A percentile compares a stretch with the other conserved stretches of the same genome.
phyloP scores from a whole-genome alignment of 2,329 filamentous ascomycete species.

The Diplodia corticola region DNA sequence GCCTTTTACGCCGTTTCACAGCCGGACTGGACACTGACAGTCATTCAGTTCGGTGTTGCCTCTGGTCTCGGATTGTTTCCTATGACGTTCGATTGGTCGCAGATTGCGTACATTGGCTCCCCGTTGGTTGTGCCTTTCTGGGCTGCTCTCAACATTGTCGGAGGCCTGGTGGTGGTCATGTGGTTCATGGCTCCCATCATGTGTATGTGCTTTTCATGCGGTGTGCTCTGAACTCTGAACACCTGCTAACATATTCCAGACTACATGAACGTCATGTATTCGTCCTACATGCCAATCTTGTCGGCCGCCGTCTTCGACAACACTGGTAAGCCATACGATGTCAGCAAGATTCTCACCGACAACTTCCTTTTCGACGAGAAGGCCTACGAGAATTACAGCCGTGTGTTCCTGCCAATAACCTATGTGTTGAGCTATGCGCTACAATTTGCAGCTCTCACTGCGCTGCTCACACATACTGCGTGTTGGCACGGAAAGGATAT shows the following conservation, averaged over 20 bases:
- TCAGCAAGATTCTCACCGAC: constrained; percentile 73
- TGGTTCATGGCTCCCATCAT: constrained; percentile 79
- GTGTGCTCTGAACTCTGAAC: constrained; percentile 25
- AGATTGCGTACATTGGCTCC: constrained; percentile 84
- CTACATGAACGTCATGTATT: constrained; percentile 76
- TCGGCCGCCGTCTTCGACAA: constrained; percentile 87
- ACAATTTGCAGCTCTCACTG: constrained; percentile 79
- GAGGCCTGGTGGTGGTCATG: constrained; percentile 78
- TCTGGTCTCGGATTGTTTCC: constrained; percentile 83
- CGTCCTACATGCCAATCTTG: constrained; percentile 82
- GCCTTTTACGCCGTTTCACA: constrained; percentile 24
- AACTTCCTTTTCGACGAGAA: constrained; percentile 76
- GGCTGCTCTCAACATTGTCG: constrained; percentile 82
- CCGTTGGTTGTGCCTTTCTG: constrained; percentile 82
- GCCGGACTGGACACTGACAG: not conserved
- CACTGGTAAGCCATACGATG: constrained; percentile 75
- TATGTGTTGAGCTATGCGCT: constrained; percentile 85
- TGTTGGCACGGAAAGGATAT: constrained; percentile 87
- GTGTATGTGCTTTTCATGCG: constrained; percentile 45
- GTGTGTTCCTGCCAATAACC: constrained; percentile 82
- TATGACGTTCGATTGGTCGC: constrained; percentile 88
- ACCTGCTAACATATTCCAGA: constrained; percentile 42
- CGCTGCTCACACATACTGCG: constrained; percentile 75
- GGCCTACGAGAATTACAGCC: constrained; percentile 78
- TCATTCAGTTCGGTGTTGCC: constrained; percentile 68